Percentiles rank a stretch among this genome's conserved stretches.
These are phyloP conservation scores for Coemansia sp. DNA, from an alignment of 192 early-diverging fungal species.

Conservation along the genomic window DNA sequence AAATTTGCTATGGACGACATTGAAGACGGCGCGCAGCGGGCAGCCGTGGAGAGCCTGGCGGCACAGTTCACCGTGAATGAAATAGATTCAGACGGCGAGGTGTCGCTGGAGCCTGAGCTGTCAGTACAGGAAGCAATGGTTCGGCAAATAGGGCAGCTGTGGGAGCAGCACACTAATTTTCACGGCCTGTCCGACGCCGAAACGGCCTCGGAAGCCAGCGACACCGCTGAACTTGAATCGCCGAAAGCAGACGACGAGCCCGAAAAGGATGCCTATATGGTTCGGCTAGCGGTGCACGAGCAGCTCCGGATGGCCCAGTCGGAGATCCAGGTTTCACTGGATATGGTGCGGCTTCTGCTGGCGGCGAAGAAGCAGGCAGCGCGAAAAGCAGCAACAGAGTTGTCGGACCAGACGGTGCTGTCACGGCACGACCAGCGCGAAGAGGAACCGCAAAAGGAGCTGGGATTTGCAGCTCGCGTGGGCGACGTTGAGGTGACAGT, in stretches of 20 bases:
- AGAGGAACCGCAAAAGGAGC: background rate
- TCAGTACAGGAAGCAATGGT: constrained; percentile 27
- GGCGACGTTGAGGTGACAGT: constrained; percentile 28
- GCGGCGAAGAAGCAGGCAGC: constrained; percentile 32
- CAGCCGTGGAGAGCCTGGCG: constrained; percentile 25
- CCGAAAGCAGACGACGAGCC: background rate
- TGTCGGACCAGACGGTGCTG: background rate
- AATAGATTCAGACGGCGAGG: constrained; percentile 14
- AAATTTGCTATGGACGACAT: too few species aligned
- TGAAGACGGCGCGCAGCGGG: too few species aligned
- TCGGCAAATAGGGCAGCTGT: constrained; percentile 42
- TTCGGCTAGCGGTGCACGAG: constrained; percentile 34
- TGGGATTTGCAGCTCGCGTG: constrained; percentile 16
- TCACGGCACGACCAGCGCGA: constrained; percentile 16
- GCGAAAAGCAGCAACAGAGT: background rate
- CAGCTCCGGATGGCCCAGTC: constrained; percentile 36
- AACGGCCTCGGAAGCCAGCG: background rate
- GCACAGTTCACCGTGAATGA: constrained; percentile 19
- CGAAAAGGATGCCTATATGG: constrained; percentile 34
- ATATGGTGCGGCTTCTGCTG: constrained; percentile 41
- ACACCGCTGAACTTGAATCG: background rate
- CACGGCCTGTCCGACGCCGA: constrained; percentile 20
- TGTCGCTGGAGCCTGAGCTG: constrained; percentile 13
- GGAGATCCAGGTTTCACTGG: constrained; percentile 44
- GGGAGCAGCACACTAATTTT: constrained; percentile 37